phyloP scores from a whole-genome alignment of 2,329 filamentous ascomycete genomes.

The Xylariomycetidae sp. region DNA sequence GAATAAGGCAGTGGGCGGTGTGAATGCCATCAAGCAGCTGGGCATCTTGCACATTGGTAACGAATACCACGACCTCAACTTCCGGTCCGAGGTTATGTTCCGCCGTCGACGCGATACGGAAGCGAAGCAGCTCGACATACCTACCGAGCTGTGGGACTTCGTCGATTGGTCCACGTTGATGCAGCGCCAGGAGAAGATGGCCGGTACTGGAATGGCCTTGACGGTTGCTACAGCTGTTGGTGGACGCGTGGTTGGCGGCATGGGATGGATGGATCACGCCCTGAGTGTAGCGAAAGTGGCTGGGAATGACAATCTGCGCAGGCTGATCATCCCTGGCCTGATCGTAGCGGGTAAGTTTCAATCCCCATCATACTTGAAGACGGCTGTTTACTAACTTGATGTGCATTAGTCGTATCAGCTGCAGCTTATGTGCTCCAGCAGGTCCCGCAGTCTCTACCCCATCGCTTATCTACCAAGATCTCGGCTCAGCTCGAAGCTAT shows the following conservation, averaged over 20 bases:
- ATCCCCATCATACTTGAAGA: slow-evolving; percentile 1
- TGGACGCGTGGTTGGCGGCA: slow-evolving; percentile 73
- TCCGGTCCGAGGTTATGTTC: slow-evolving; percentile 94
- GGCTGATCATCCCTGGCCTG: slow-evolving; percentile 75
- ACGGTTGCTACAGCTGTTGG: slow-evolving; percentile 86
- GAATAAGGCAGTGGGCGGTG: slow-evolving; percentile 69
- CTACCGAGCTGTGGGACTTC: slow-evolving; percentile 89
- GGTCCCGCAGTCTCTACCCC: slow-evolving; percentile 84
- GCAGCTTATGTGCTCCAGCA: slow-evolving; percentile 78
- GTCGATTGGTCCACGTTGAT: slow-evolving; percentile 80
- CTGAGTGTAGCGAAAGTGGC: slow-evolving; percentile 76
- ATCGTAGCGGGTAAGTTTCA: slow-evolving; percentile 67
- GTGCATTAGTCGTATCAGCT: slow-evolving; percentile 60
- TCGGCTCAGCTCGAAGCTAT: slow-evolving; percentile 72
- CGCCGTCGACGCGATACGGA: slow-evolving; percentile 74
- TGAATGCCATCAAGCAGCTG: slow-evolving; percentile 82
- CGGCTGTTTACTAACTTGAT: slow-evolving; percentile 12
- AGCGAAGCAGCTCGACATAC: slow-evolving; percentile 79
- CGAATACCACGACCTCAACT: slow-evolving; percentile 79
- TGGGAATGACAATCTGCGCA: slow-evolving; percentile 74
- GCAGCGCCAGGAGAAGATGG: slow-evolving; percentile 90
- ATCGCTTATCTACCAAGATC: slow-evolving; percentile 80
- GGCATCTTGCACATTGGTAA: slow-evolving; percentile 85
- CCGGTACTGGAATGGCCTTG: slow-evolving; percentile 89
- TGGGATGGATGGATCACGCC: slow-evolving; percentile 85